A percentile compares a stretch with the other conserved stretches of the same genome.
Conservation (phyloP, 2,329 filamentous ascomycete genomes). For the Fusarium burgessii region DNA sequence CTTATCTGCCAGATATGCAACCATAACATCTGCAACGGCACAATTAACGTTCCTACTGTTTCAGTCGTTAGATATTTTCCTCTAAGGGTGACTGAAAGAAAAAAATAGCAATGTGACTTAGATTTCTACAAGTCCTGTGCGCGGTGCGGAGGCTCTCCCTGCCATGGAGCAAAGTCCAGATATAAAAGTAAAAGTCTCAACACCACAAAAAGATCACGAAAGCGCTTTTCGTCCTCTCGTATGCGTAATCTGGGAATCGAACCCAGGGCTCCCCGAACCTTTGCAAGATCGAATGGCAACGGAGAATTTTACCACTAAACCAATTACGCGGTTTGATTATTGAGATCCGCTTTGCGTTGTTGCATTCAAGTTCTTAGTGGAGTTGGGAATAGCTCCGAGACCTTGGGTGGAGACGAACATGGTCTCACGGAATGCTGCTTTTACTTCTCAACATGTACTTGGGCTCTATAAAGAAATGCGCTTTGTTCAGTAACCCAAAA, state of each 20-base stretch:
- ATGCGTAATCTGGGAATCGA: conserved; percentile 27
- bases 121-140: not conserved
- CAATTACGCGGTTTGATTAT: conserved; percentile 13
- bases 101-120: too few relatives aligned
- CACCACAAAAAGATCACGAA: not conserved
- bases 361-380: not conserved
- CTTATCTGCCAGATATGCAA: too few relatives aligned
- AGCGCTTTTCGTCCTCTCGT: not conserved
- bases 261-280: conserved; percentile 19
- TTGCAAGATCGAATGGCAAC: conserved; percentile 4
- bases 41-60: too few relatives aligned
- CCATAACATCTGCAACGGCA: too few relatives aligned
- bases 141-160: accelerated
- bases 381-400: not conserved
- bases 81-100: too few relatives aligned
- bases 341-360: accelerated
- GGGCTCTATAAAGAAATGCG: too few relatives aligned
- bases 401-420: not conserved
- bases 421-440: not conserved
- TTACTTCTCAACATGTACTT: too few relatives aligned
- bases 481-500: too few relatives aligned
- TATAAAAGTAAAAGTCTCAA: not conserved
- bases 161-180: accelerated
- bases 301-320: conserved; percentile 32
- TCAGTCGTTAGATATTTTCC: too few relatives aligned